Conservation (phyloP, 2,329 filamentous ascomycete genomes). For the Cytospora paraplurivora region DNA sequence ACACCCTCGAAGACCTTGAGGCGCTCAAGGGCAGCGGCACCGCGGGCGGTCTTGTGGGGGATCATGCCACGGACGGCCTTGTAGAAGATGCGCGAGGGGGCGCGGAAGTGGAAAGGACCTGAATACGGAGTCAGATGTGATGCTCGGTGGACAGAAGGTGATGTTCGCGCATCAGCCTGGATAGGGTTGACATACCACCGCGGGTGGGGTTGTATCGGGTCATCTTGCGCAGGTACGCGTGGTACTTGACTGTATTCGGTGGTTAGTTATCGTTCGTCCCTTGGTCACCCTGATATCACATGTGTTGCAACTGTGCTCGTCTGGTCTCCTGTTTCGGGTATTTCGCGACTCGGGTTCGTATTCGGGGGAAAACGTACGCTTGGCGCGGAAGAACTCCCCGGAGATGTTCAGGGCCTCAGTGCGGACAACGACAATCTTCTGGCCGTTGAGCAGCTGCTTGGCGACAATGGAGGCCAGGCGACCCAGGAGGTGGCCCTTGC, state of each 20-base stretch:
- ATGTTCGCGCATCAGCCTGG: constrained; percentile 28
- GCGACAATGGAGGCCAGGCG: constrained; percentile 97
- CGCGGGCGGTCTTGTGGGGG: constrained; percentile 98
- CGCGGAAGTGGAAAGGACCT: constrained; percentile 99
- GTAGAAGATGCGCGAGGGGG: constrained; percentile 99
- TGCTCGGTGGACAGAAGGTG: constrained; percentile 40
- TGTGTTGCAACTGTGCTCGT: background rate
- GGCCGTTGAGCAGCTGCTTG: constrained; percentile 98
- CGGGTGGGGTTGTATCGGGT: constrained; percentile 99
- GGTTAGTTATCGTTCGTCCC: constrained; percentile 47
- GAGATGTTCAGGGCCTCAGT: constrained; percentile 99
- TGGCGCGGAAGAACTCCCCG: constrained; percentile 99
- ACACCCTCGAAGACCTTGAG: constrained; percentile 99
- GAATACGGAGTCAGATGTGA: constrained; percentile 46
- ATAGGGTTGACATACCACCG: constrained; percentile 70
- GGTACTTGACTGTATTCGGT: constrained; percentile 89
- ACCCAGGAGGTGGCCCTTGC: constrained; percentile 99
- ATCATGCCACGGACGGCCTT: constrained; percentile 99
- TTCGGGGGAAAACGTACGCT: constrained; percentile 76
- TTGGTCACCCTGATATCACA: background rate
- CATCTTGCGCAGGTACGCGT: constrained; percentile 99
- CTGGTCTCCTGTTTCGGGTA: background rate
- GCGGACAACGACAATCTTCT: constrained; percentile 99
- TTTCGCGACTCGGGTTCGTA: constrained; percentile 9
- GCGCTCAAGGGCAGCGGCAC: constrained; percentile 93